Conservation (phyloP, 768 basidiomycete genomes). For the Cystofilobasidium ferigula region DNA sequence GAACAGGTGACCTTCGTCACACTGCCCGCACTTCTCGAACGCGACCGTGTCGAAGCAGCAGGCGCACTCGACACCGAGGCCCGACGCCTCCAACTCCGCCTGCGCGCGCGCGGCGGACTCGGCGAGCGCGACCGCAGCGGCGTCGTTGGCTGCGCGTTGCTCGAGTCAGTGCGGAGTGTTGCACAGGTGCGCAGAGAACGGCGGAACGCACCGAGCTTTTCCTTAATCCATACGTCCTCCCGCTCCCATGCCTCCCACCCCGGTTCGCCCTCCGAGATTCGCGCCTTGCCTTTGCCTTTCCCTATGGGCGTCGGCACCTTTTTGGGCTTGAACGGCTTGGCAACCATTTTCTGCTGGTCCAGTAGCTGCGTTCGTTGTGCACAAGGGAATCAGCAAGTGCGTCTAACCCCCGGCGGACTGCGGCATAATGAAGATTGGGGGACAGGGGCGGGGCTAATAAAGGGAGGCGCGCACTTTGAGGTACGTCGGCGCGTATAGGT, state of each 20-base stretch:
- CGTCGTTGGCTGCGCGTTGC: not conserved
- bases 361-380: no score
- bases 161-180: not conserved
- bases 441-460: not conserved
- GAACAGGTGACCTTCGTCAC: conserved; percentile 79
- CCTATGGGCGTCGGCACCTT: conserved; percentile 13
- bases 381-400: not conserved
- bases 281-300: conserved; percentile 24
- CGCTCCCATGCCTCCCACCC: conserved; percentile 44
- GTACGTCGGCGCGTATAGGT: conserved; percentile 59
- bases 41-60: conserved; percentile 57
- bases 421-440: no score
- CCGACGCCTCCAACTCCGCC: conserved; percentile 42
- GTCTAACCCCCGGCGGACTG: no score
- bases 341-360: conserved; percentile 36
- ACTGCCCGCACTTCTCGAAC: conserved; percentile 64
- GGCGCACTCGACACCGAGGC: conserved; percentile 66
- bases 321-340: conserved; percentile 29
- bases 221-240: conserved; percentile 44
- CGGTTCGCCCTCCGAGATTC: no score
- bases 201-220: conserved; percentile 36
- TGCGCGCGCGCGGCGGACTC: conserved; percentile 38
- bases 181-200: conserved; percentile 26
- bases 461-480: conserved; percentile 41
- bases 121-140: conserved; percentile 28